Evolutionary conservation across 495 filamentous ascomycete species (phyloP).

Genomic region (Trichocladium uniseriatum): DNA sequence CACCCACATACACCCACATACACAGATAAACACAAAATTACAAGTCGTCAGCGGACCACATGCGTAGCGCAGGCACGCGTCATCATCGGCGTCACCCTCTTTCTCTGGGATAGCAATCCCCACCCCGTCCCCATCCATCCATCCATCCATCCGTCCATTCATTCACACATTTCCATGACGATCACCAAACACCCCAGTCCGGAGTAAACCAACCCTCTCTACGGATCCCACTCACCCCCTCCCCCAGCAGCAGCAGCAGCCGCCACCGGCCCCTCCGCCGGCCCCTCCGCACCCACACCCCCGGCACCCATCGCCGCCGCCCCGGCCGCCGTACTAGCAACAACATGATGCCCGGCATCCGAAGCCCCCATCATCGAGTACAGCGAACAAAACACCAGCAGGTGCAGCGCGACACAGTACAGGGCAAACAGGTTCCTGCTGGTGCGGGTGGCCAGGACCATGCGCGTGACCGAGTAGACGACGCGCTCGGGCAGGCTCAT

Average conservation of each 20-base stretch:
- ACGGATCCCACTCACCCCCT: slow-evolving; percentile 12
- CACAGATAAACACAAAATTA: background rate
- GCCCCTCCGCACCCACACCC: slow-evolving; percentile 1
- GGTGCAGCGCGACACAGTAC: slow-evolving; percentile 82
- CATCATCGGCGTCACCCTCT: too few relatives aligned
- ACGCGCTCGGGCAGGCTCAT: slow-evolving; percentile 87
- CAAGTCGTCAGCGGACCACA: background rate
- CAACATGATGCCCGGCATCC: slow-evolving; percentile 22
- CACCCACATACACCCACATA: background rate
- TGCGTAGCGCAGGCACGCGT: too few relatives aligned
- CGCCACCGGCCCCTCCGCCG: slow-evolving; percentile 11
- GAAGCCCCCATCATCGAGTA: slow-evolving; percentile 63
- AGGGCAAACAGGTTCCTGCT: slow-evolving; percentile 92
- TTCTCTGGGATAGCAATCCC: too few relatives aligned
- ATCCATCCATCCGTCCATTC: too few relatives aligned
- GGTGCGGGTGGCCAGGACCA: slow-evolving; percentile 81
- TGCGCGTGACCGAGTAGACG: slow-evolving; percentile 81
- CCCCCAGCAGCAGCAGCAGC: slow-evolving; percentile 29
- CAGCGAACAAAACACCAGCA: slow-evolving; percentile 76
- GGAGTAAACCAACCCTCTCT: background rate
- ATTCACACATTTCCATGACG: background rate
- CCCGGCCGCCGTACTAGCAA: slow-evolving; percentile 11
- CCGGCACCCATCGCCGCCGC: slow-evolving; percentile 17
- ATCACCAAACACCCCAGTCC: background rate
- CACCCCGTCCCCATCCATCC: too few relatives aligned